Conservation (phyloP, 164 flowering plant genomes). For the Liquidambar formosana region DNA sequence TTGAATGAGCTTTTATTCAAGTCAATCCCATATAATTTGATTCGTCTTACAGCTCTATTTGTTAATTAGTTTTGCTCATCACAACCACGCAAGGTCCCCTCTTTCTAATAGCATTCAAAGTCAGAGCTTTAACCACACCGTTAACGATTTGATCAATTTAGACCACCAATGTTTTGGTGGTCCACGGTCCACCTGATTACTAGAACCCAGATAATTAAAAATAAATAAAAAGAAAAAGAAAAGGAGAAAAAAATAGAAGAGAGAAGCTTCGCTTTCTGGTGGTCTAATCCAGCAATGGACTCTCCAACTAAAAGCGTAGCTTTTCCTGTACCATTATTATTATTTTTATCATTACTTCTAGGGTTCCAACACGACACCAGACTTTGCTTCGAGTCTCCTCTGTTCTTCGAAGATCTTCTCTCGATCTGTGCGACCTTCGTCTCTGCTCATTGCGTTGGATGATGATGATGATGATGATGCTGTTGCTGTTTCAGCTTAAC, state of each 20-base stretch:
- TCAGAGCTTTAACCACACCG: background rate
- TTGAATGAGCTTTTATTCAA: no score
- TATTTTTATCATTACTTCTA: background rate
- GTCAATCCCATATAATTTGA: no score
- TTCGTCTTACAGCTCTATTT: no score
- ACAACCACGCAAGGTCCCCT: no score
- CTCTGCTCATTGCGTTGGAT: background rate
- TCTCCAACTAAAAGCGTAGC: slow-evolving; percentile 10
- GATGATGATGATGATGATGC: no score
- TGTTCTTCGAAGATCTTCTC: background rate
- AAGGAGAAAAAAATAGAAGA: background rate
- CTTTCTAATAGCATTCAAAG: background rate
- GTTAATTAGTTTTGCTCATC: no score
- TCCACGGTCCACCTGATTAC: background rate
- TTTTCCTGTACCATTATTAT: slow-evolving; percentile 16
- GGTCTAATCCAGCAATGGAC: slow-evolving; percentile 8
- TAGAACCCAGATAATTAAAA: background rate
- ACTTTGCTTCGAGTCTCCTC: slow-evolving; percentile 14
- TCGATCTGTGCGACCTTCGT: background rate
- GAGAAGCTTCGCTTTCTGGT: slow-evolving; percentile 10
- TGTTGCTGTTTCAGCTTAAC: no score
- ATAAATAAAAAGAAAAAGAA: background rate
- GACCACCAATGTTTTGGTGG: background rate
- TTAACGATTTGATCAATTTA: background rate
- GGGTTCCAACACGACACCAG: slow-evolving; percentile 5